Evolutionary conservation across 495 filamentous ascomycete species (phyloP), one percentile per base, ranked within the genome.

Genomic region (Aspergillus baeticus): DNA sequence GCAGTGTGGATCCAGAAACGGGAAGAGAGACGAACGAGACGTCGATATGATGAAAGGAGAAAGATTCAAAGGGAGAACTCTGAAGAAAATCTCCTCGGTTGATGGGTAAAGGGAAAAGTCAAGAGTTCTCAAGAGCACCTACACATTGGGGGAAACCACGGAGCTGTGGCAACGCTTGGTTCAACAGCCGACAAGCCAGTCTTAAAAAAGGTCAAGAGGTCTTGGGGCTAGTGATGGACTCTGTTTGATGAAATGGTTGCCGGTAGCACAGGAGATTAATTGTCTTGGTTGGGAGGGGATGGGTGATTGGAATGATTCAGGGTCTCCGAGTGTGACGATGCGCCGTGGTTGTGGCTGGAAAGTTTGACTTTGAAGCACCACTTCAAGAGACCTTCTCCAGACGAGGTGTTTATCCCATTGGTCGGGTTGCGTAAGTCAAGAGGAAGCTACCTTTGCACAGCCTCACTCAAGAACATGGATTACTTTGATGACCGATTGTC

Each of bases 11-110:
- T 53, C 39, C 18, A 54, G 51, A 55, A 46, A 58, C 2, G 33
- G 34, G 33, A 37, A 21, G 42, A 38, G 47, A 50, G 31, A 53
- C 42, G 31, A 49, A 13, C 29, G 37, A 41, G 23, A 38, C 21
- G 51, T 46, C 34, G 54, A 35, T 29, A 50, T 49, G 54, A 56
- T 35, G 45, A 49, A 56, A 56, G 51, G 31, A 36, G 26, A 38
- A 6, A 14, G n/a, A 47, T 7, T 23, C 23, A 11, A 23, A 21
- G 14, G 21, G 20, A 51, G 20, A 42, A 42, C 4, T 29, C 29
- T 23, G 46, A 37, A 22, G 31, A 36, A 49, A 18, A 37, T 49
- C 10, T 21, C 13, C 10, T 18, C 15, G 3, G 13, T 33, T 49
- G 45, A 49, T 8, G 31, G 45, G n/a, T 13, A 17, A 31, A 41